phyloP scores from a whole-genome alignment of 2,329 filamentous ascomycete genomes.

The Fusarium setosum region DNA sequence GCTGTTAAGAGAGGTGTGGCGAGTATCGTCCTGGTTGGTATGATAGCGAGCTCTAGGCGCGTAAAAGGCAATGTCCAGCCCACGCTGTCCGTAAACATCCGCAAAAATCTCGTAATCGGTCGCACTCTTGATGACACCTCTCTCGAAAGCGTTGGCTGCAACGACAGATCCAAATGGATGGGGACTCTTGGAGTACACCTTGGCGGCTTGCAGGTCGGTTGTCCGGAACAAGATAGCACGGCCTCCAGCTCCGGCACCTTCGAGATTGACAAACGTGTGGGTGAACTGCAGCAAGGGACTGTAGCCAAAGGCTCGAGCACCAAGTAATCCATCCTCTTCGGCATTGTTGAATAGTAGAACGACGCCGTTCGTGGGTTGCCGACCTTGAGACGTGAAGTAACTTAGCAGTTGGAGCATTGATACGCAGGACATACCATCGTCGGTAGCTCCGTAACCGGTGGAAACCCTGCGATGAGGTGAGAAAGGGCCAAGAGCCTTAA shows the following conservation, averaged over 20 bases:
- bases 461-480: conserved; percentile 71
- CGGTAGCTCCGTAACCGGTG: conserved; percentile 91
- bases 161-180: conserved; percentile 88
- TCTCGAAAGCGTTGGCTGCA: conserved; percentile 84
- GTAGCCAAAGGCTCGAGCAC: conserved; percentile 85
- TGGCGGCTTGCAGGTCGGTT: conserved; percentile 87
- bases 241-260: conserved; percentile 93
- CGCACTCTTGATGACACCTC: conserved; percentile 81
- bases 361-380: conserved; percentile 82
- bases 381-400: conserved; percentile 80
- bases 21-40: conserved; percentile 86
- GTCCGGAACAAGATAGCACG: conserved; percentile 88
- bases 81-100: conserved; percentile 81
- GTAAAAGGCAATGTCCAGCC: conserved; percentile 93
- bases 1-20: conserved; percentile 76
- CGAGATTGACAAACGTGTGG: conserved; percentile 92
- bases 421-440: conserved; percentile 92
- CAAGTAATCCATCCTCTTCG: conserved; percentile 92
- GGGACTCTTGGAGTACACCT: conserved; percentile 76
- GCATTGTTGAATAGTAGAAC: conserved; percentile 93
- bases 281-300: conserved; percentile 84
- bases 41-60: conserved; percentile 89
- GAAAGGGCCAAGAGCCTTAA: not conserved
- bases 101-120: conserved; percentile 92
- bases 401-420: conserved; percentile 86